Base-by-base conservation (phyloP, 257 asterid species). In the Capsicum pubescens region DNA sequence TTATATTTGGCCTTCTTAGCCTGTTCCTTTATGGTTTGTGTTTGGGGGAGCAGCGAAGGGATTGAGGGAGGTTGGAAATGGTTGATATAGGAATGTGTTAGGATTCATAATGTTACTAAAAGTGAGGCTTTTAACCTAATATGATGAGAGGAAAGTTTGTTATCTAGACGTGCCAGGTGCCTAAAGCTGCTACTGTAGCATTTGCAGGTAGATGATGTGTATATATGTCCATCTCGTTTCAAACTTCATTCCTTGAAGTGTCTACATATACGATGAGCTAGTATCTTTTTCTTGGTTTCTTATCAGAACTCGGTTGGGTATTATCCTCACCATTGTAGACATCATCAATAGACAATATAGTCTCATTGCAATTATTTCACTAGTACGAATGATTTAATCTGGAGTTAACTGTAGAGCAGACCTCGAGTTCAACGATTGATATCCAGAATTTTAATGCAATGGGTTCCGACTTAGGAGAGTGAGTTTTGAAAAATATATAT, bases 101-200 rank as follows among this genome's bases (percentile, higher is more conserved):
- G 81, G 19, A 26, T 52, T 6, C 48, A 0, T 52, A 26, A 55
- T 77, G 58, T 71, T 71, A 71, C 58, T 46, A n/a, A 17, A 71
- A 46, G 39, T 11, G 79, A 44, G 79, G 79, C 79, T 46, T 71
- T n/a, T 71, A 71, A 71, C 36, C 39, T 71, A 71, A 71, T 17
- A 14, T n/a, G 58, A 17, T 71, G 79, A n/a, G 58, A 46, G 79
- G 58, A 48, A 71, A n/a, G 79, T 71, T 71, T 46, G 58, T 46
- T 71, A 46, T 70, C 36, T 44, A 5, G 16, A 70, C 3, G 32
- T 42, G 71, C 32, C 14, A 32, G 46, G 12, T 66, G 48, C 48
- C 48, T 12, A 66, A 66, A 35, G 4, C 52, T 36, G 14, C 19
- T 36, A 17, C 32, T 59, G 66, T 59, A 59, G 32, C 66, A 59